A percentile compares a stretch with the other conserved stretches of the same genome.
These are phyloP conservation scores for Circinella minor DNA, from an alignment of 371 early-diverging fungal genomes.

Conservation along the genomic window DNA sequence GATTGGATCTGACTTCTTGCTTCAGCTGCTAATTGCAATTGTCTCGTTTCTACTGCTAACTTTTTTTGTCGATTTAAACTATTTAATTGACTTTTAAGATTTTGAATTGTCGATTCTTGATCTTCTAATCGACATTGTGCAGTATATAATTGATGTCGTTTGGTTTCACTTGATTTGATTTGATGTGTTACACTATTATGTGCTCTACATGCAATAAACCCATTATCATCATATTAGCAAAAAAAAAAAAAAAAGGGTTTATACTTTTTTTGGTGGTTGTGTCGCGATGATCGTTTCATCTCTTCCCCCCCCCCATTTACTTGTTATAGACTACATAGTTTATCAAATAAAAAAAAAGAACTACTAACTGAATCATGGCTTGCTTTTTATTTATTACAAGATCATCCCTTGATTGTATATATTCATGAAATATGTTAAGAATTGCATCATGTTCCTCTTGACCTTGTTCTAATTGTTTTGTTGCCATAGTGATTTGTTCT, in stretches of 20 bases:
- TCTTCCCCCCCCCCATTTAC: too few relatives aligned
- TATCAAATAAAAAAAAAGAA: not conserved
- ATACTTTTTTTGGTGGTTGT: too few relatives aligned
- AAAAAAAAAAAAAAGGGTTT: too few relatives aligned
- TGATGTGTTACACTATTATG: not conserved
- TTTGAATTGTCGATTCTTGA: constrained; percentile 9
- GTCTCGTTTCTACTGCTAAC: constrained; percentile 20
- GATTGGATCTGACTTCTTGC: constrained; percentile 8
- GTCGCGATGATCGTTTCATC: too few relatives aligned
- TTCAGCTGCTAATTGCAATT: constrained; percentile 21
- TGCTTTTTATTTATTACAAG: constrained; percentile 12
- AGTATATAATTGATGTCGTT: constrained; percentile 9
- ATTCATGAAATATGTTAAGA: not conserved
- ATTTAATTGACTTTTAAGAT: constrained; percentile 6
- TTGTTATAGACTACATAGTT: too few relatives aligned
- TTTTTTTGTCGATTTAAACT: constrained; percentile 20
- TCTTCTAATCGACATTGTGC: constrained; percentile 18
- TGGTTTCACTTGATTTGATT: constrained; percentile 5
- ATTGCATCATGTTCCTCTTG: not conserved
- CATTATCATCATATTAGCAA: not conserved
- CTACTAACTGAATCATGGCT: constrained; percentile 11
- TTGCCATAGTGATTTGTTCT: constrained; percentile 5
- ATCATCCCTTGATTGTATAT: constrained; percentile 13
- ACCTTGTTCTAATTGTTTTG: constrained; percentile 8
- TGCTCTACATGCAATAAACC: not conserved